Evolutionary conservation across 148 eudicot genomes (phyloP).

Genomic region (Amaranthus cruentus): DNA sequence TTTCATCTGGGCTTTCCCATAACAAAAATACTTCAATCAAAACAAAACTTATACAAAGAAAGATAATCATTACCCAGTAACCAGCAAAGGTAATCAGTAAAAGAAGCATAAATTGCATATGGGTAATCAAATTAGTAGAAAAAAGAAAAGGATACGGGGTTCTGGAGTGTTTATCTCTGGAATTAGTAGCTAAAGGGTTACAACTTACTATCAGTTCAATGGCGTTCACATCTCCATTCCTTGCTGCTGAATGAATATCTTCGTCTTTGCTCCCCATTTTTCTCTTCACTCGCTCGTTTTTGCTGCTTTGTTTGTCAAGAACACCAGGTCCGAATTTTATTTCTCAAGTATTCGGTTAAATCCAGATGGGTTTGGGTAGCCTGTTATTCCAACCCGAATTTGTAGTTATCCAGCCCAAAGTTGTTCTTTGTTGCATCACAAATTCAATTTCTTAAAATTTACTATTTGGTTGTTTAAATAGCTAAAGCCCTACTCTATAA

Average conservation of each 20-base stretch:
- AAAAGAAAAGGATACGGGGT: slow-evolving; percentile 68
- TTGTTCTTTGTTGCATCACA: too few species aligned
- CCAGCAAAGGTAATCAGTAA: not conserved
- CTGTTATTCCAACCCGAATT: too few species aligned
- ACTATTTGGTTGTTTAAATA: too few species aligned
- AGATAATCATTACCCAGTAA: not conserved
- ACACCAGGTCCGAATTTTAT: not conserved
- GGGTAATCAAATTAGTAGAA: not conserved
- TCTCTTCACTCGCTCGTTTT: not conserved
- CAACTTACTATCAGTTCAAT: slow-evolving; percentile 48
- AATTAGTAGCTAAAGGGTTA: slow-evolving; percentile 61
- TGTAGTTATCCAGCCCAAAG: too few species aligned
- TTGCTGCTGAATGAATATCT: slow-evolving; percentile 64
- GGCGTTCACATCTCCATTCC: slow-evolving; percentile 67
- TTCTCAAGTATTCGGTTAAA: too few species aligned
- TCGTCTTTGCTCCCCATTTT: slow-evolving; percentile 30
- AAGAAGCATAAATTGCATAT: not conserved
- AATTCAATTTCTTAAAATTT: too few species aligned
- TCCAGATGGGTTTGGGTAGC: too few species aligned
- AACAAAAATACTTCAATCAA: not conserved
- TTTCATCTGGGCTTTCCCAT: too few species aligned
- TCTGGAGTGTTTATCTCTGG: slow-evolving; percentile 87
- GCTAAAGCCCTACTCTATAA: too few species aligned
- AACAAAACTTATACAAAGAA: not conserved
- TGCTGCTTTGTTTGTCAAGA: not conserved